Base-by-base conservation (phyloP, 208 protist species). In the Wallacemonas sp. region DNA sequence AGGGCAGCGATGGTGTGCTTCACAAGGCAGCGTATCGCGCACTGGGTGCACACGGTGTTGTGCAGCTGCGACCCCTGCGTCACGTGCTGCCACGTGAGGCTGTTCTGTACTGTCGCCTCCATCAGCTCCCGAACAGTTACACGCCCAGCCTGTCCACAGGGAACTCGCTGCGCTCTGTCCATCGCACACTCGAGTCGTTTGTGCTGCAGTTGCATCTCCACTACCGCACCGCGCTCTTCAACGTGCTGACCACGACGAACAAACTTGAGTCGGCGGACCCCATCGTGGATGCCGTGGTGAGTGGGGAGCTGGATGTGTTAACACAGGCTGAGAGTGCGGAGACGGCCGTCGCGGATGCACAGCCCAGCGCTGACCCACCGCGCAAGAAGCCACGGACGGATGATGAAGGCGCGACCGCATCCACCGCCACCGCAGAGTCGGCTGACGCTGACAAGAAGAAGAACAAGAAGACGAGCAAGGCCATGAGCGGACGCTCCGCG, bases 141-240 rank as follows among this genome's bases (percentile, higher is more conserved):
- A 88, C 85, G 1, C 87, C 90, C 17, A 69, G 76, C 8, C 58
- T 92, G 24, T 41, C 68, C 29, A 92, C 90, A 0, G 24, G 62
- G 19, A 89, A 72, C 19, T 66, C 63, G 44, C 36, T 78, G 19
- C 80, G 68, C 0, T 92, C 87, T 8, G 57, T 92, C 17, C 69
- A 80, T 58, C 77, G 85, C 29, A 70, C 65, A 1, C 52, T 96
- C 17, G 87, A 96, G 75, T 21, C 64, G 2, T 96, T 96, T 65
- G 76, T 93, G 38, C 65, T 79, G 30, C 69, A 43, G 1, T 78
- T 88, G 60, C 68, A 82, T 21, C 4, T 32, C 0, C 65, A 68
- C 27, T 91, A 86, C 43, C 78, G 77, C 41, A 85, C 90, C 1
- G 83, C 81, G 48, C 61, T 92, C n/a, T 96, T 93, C 62, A 96